These are phyloP conservation scores for Colletotrichum eremochloae DNA, from an alignment of 2,329 filamentous ascomycete species.

Conservation along the genomic window DNA sequence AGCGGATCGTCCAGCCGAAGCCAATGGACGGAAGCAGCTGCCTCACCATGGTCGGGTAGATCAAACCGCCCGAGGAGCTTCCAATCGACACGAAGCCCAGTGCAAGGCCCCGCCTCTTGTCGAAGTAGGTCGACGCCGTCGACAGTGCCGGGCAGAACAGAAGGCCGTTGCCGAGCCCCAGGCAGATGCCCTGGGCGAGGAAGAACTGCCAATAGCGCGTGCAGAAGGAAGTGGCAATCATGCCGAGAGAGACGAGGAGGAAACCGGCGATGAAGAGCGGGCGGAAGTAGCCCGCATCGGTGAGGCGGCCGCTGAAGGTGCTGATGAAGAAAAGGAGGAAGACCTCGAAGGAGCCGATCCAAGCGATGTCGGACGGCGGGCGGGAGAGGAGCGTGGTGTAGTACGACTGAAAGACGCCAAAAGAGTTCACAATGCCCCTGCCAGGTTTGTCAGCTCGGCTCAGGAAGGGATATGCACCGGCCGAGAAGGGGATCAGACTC, in stretches of 20 bases:
- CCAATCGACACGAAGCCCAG: slow-evolving; percentile 73
- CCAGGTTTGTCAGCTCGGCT: not conserved
- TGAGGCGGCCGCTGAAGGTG: slow-evolving; percentile 65
- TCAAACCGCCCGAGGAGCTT: slow-evolving; percentile 66
- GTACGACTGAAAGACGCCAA: slow-evolving; percentile 69
- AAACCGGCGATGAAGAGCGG: slow-evolving; percentile 57
- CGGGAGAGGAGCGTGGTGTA: slow-evolving; percentile 58
- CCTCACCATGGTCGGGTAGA: slow-evolving; percentile 71
- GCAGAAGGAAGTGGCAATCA: slow-evolving; percentile 61
- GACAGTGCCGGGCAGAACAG: slow-evolving; percentile 75
- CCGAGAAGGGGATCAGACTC: slow-evolving; percentile 17
- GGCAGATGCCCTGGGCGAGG: slow-evolving; percentile 66
- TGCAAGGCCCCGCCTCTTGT: slow-evolving; percentile 67
- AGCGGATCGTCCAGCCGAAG: slow-evolving; percentile 70
- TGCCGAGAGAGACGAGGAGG: slow-evolving; percentile 58
- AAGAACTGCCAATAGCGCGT: slow-evolving; percentile 68
- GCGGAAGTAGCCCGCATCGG: slow-evolving; percentile 67
- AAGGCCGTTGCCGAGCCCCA: slow-evolving; percentile 71
- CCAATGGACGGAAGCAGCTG: slow-evolving; percentile 68
- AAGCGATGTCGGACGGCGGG: slow-evolving; percentile 61
- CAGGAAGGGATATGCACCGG: not conserved
- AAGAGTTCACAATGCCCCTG: slow-evolving; percentile 67
- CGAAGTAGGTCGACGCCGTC: slow-evolving; percentile 76
- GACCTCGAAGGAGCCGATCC: slow-evolving; percentile 68
- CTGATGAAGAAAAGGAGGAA: slow-evolving; percentile 69